A percentile compares a stretch with the other conserved stretches of the same genome.
Conservation (phyloP, 1,284 basidiomycete species). For the Puccinia triticina region DNA sequence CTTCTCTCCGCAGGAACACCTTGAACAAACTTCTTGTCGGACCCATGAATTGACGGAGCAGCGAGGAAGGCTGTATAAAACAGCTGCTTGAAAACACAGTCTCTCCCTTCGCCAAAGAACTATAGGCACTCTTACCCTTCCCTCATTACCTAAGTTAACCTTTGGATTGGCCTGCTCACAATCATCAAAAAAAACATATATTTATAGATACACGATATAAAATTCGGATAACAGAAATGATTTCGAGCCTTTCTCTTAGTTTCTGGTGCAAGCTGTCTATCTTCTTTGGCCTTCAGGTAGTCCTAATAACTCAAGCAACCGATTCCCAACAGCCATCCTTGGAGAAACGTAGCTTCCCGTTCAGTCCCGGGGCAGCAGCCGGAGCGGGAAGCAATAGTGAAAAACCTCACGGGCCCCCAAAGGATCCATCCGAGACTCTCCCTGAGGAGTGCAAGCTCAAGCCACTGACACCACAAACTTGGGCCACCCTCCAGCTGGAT, state of each 20-base stretch:
- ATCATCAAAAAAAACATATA: not conserved
- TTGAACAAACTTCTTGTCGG: not conserved
- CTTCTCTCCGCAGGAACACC: not conserved
- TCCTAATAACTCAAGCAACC: slow-evolving; percentile 19
- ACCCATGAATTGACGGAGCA: not conserved
- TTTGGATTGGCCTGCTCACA: not conserved
- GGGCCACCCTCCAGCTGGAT: slow-evolving; percentile 41
- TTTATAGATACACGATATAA: not conserved
- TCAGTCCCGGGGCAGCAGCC: not conserved
- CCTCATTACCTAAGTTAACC: slow-evolving; percentile 11
- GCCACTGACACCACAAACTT: slow-evolving; percentile 38
- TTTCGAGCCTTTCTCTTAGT: too few species aligned
- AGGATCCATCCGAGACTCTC: slow-evolving; percentile 33
- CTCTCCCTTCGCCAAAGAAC: not conserved
- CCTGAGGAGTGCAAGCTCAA: slow-evolving; percentile 26
- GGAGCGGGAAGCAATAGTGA: not conserved
- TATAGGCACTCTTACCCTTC: not conserved
- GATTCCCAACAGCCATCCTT: slow-evolving; percentile 2
- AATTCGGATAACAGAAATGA: not conserved
- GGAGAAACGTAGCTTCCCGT: slow-evolving; percentile 16
- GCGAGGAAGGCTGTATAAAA: slow-evolving; percentile 16
- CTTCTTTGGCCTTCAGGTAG: slow-evolving; percentile 13
- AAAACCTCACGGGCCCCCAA: slow-evolving; percentile 15
- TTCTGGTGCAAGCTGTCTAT: slow-evolving; percentile 2
- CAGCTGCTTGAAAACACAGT: not conserved